A percentile compares a stretch with the other conserved stretches of the same genome.
Conservation (phyloP, 2,329 filamentous ascomycete genomes). For the Aureobasidium sp. region DNA sequence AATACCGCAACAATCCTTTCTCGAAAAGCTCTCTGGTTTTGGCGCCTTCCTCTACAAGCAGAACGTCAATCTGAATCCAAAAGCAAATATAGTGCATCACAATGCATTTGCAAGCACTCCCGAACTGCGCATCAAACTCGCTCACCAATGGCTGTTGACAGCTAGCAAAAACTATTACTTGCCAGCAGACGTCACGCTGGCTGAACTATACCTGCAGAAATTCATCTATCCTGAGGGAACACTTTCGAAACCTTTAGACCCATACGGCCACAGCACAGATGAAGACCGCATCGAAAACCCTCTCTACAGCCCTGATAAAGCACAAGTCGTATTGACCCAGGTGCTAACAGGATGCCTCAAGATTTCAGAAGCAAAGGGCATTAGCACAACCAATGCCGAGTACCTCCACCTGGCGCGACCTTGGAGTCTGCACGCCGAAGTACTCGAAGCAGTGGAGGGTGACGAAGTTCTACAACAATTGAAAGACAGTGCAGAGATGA, state of each 20-base stretch:
- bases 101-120: slow-evolving; percentile 23
- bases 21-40: background rate
- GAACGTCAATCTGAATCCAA: slow-evolving; percentile 3
- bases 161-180: slow-evolving; percentile 20
- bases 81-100: slow-evolving; percentile 21
- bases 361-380: slow-evolving; percentile 3
- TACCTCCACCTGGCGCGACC: background rate
- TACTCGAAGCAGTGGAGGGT: background rate
- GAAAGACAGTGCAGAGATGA: slow-evolving; percentile 20
- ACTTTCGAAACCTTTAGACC: slow-evolving; percentile 4
- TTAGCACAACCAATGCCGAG: background rate
- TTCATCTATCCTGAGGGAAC: slow-evolving; percentile 9
- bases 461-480: slow-evolving; percentile 15
- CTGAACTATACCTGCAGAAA: slow-evolving; percentile 21
- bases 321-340: slow-evolving; percentile 12
- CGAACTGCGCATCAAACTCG: slow-evolving; percentile 20
- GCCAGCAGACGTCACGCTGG: slow-evolving; percentile 22
- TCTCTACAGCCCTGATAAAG: slow-evolving; percentile 18
- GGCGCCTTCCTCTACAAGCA: background rate
- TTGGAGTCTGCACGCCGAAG: background rate
- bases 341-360: background rate
- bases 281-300: slow-evolving; percentile 19
- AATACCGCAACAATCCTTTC: background rate
- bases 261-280: slow-evolving; percentile 21
- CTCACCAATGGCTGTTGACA: slow-evolving; percentile 22